These are phyloP conservation scores for Blastobotrys peoriensis DNA, from an alignment of 805 yeast genomes.

Conservation along the genomic window DNA sequence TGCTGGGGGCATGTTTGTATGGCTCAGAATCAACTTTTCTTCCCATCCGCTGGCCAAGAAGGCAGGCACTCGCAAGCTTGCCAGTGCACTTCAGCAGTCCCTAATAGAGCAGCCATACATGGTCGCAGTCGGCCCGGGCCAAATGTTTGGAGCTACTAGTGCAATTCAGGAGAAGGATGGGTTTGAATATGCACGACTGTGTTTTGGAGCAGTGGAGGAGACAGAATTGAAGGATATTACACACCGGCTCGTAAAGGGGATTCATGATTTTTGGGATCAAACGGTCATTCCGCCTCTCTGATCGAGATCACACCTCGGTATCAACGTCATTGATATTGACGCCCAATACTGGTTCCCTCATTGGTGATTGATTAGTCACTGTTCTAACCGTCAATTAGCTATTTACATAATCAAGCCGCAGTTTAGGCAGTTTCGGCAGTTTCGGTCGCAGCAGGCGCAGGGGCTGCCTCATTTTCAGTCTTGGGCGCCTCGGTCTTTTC, in stretches of 20 bases:
- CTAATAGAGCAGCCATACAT: constrained; percentile 11
- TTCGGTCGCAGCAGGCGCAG: neutral
- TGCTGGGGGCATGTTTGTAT: constrained; percentile 48
- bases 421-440: neutral
- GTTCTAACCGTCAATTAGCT: neutral
- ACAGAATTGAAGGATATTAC: constrained; percentile 9
- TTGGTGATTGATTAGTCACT: constrained; percentile 1
- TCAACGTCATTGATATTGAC: neutral
- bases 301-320: neutral
- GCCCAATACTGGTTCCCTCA: too few relatives aligned
- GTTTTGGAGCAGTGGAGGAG: constrained; percentile 18
- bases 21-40: constrained; percentile 46
- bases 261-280: constrained; percentile 11
- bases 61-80: constrained; percentile 9
- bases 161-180: constrained; percentile 6
- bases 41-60: constrained; percentile 35
- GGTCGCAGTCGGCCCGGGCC: constrained; percentile 15
- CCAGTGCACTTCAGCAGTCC: constrained; percentile 14
- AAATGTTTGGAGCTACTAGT: constrained; percentile 12
- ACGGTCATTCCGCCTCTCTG: too few relatives aligned
- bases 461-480: neutral
- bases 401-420: neutral
- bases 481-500: neutral
- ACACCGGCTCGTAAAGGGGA: constrained; percentile 13
- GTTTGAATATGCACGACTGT: constrained; percentile 11